Evolutionary conservation across 108 stramenopile genomes (phyloP).

Genomic region (Chaetoceros muelleri): DNA sequence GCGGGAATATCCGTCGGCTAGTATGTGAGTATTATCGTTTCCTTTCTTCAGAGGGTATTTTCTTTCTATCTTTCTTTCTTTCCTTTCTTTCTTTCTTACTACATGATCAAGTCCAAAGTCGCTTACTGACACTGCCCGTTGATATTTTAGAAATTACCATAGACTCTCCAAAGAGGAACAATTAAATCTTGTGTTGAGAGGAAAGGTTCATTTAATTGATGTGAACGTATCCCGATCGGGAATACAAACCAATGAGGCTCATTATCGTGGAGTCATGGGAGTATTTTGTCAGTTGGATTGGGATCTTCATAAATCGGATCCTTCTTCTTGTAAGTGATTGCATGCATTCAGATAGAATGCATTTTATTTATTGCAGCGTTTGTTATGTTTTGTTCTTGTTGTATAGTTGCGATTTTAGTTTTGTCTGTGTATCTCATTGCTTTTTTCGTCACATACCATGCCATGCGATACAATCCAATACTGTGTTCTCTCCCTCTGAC

Average conservation of each 20-base stretch:
- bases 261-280: slow-evolving; percentile 37
- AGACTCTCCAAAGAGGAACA: neutral
- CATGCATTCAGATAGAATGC: neutral
- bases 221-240: neutral
- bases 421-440: neutral
- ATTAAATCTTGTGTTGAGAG: slow-evolving; percentile 15
- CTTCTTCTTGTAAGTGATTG: slow-evolving; percentile 26
- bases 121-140: neutral
- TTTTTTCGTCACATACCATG: neutral
- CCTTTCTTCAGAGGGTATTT: no score
- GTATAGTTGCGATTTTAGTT: neutral
- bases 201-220: slow-evolving; percentile 14
- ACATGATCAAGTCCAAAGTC: neutral
- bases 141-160: neutral
- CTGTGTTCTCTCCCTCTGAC: neutral
- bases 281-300: slow-evolving; percentile 59
- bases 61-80: no score
- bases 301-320: slow-evolving; percentile 49
- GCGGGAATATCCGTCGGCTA: neutral
- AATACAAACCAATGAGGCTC: neutral
- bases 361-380: neutral
- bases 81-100: no score
- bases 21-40: neutral
- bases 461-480: neutral
- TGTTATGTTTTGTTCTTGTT: neutral